Percentiles rank a stretch among this genome's conserved stretches.
Conservation (phyloP, 2,329 filamentous ascomycete genomes). For the Colletotrichum sansevieriae region DNA sequence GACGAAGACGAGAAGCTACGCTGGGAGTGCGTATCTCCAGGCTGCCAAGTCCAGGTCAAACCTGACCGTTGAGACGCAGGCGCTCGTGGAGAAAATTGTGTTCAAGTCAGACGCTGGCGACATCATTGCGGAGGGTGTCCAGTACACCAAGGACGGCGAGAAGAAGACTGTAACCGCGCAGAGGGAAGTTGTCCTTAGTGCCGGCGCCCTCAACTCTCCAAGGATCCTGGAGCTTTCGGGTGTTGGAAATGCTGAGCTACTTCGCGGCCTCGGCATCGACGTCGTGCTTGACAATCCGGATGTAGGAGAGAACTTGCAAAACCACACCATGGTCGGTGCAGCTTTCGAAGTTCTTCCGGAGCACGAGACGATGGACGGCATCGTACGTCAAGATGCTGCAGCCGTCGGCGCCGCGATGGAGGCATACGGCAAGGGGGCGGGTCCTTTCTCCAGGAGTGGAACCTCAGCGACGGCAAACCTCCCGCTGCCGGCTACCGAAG, state of each 20-base stretch:
- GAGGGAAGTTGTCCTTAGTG: conserved; percentile 58
- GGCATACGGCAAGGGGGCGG: conserved; percentile 43
- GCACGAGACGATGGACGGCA: conserved; percentile 44
- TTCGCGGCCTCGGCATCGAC: conserved; percentile 49
- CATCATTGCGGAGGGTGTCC: conserved; percentile 44
- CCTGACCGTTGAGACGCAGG: conserved; percentile 45
- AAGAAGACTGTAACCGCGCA: conserved; percentile 45
- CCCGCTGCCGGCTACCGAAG: conserved; percentile 44
- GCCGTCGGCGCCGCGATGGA: conserved; percentile 44
- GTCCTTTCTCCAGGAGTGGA: conserved; percentile 44
- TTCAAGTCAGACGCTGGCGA: conserved; percentile 40
- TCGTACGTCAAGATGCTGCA: conserved; percentile 43
- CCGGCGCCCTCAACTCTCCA: conserved; percentile 57
- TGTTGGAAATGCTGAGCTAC: conserved; percentile 51
- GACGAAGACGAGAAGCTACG: conserved; percentile 46
- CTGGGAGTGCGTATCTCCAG: conserved; percentile 45
- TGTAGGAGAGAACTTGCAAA: conserved; percentile 57
- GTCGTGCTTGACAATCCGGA: conserved; percentile 51
- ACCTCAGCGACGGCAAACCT: conserved; percentile 43
- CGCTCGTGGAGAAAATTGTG: conserved; percentile 45
- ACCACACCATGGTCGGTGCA: conserved; percentile 47
- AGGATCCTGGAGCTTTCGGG: conserved; percentile 59
- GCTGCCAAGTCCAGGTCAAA: conserved; percentile 43
- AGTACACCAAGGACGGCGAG: conserved; percentile 38
- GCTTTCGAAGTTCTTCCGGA: conserved; percentile 45